A percentile compares a stretch with the other conserved stretches of the same genome.
Evolutionary conservation across 2,329 filamentous ascomycete species (phyloP).

Genomic region (Byssothecium circinans): DNA sequence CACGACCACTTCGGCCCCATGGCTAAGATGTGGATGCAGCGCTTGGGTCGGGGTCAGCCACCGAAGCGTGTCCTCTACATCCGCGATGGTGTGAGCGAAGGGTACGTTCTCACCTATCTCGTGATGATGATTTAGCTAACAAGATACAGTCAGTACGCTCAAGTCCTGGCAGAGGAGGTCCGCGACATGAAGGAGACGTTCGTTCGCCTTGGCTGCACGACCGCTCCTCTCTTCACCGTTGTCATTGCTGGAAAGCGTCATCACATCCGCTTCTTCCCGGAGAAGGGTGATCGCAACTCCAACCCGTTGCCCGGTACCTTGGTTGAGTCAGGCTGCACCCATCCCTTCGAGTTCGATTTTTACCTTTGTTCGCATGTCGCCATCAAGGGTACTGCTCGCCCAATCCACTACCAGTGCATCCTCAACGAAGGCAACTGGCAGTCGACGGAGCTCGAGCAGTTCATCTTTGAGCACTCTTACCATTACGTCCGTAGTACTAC

Average conservation of each 20-base stretch:
- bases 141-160: slow-evolving; percentile 80
- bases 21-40: slow-evolving; percentile 64
- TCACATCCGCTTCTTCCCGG: slow-evolving; percentile 89
- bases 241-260: slow-evolving; percentile 92
- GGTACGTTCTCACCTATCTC: no score
- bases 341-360: slow-evolving; percentile 89
- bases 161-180: slow-evolving; percentile 80
- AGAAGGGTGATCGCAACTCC: slow-evolving; percentile 69
- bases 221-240: slow-evolving; percentile 72
- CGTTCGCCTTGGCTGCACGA: slow-evolving; percentile 41
- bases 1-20: slow-evolving; percentile 66
- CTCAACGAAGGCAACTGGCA: slow-evolving; percentile 73
- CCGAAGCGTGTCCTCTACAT: slow-evolving; percentile 87
- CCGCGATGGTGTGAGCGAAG: slow-evolving; percentile 88
- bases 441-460: slow-evolving; percentile 72
- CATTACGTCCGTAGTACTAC: slow-evolving; percentile 92
- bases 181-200: slow-evolving; percentile 67
- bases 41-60: slow-evolving; percentile 54
- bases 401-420: slow-evolving; percentile 89
- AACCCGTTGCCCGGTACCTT: slow-evolving; percentile 87
- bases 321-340: slow-evolving; percentile 86
- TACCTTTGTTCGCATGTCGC: slow-evolving; percentile 72
- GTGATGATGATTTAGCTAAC: no score
- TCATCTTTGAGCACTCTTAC: slow-evolving; percentile 95
- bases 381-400: slow-evolving; percentile 91